Percentiles rank a stretch among this genome's conserved stretches.
These are phyloP conservation scores for Chaetomium strumarium DNA, from an alignment of 2,329 filamentous ascomycete species.

Conservation along the genomic window DNA sequence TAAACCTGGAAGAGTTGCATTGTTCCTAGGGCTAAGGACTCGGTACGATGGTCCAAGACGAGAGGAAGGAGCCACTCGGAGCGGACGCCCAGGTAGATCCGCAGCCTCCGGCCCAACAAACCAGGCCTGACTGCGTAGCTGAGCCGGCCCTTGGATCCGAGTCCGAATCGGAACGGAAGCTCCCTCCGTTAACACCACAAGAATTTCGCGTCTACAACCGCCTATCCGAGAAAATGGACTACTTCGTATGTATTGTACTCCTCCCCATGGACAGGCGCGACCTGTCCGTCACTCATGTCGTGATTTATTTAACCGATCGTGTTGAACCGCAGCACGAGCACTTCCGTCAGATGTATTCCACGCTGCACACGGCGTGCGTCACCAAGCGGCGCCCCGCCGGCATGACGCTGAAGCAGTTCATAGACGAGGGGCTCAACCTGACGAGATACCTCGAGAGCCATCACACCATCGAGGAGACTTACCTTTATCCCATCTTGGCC, in stretches of 20 bases:
- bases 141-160: conserved; percentile 11
- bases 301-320: conserved; percentile 5
- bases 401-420: conserved; percentile 63
- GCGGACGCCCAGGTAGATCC: neutral
- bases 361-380: conserved; percentile 61
- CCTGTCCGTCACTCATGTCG: neutral
- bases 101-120: neutral
- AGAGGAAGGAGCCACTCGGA: neutral
- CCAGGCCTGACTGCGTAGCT: neutral
- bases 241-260: conserved; percentile 48
- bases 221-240: conserved; percentile 70
- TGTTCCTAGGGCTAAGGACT: too few species aligned
- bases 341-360: conserved; percentile 69
- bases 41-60: neutral
- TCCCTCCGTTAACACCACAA: conserved; percentile 58
- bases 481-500: conserved; percentile 75
- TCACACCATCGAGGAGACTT: conserved; percentile 75
- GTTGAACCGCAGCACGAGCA: conserved; percentile 57
- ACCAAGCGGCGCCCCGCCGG: conserved; percentile 52
- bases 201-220: conserved; percentile 67
- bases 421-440: conserved; percentile 64
- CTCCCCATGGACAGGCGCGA: neutral
- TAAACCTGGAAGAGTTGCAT: too few species aligned
- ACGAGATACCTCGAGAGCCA: conserved; percentile 65
- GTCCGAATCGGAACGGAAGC: conserved; percentile 8